Base-by-base conservation (phyloP, 78 protist genomes). In the Reticulomyxa filosa region DNA sequence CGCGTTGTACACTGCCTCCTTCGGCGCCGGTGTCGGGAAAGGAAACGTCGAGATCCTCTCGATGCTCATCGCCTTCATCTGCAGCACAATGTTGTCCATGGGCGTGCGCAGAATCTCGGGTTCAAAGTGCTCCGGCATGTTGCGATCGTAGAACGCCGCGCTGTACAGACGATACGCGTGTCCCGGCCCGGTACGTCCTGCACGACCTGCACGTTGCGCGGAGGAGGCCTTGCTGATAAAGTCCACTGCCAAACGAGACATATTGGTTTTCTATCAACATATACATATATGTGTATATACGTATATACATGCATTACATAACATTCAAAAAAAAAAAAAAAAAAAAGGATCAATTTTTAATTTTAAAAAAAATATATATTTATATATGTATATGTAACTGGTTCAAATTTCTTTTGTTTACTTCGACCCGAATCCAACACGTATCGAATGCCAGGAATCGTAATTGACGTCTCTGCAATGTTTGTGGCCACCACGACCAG, bases 61-160 rank as follows among this genome's bases (percentile, higher is more conserved):
- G 22, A 73, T 37, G 26, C 57, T 50, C 70, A 73, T 73, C 1
- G 38, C 39, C 57, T 55, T 55, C 72, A 73, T 65, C 48, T 42
- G 72, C 17, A 73, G 65, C 32, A 65, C 67, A 37, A 67, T 48
- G 66, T 62, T 65, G n/a, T 73, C 78, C 26, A 84, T 56, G 25
- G 94, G 92, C 46, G 69, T 66, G 56, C 70, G 23, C n/a, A 71
- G 67, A 29, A 90, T 81, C 69, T 85, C 90, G 6, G 96, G 92
- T 32, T 8, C 67, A 10, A 48, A 0, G 81, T 35, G 29, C n/a
- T 2, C 26, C 23, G 65, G 38, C 55, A 73, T 67, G 36, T 59
- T 61, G 20, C 37, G 11, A 17, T 52, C 73, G 51, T 63, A 81
- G 7, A 81, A 90, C 3, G 92, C 90, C 13, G 83, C 38, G 2